Percentiles rank a stretch among this genome's conserved stretches.
phyloP scores from a whole-genome alignment of 2,329 filamentous ascomycete species.

The Colletotrichum sp. region DNA sequence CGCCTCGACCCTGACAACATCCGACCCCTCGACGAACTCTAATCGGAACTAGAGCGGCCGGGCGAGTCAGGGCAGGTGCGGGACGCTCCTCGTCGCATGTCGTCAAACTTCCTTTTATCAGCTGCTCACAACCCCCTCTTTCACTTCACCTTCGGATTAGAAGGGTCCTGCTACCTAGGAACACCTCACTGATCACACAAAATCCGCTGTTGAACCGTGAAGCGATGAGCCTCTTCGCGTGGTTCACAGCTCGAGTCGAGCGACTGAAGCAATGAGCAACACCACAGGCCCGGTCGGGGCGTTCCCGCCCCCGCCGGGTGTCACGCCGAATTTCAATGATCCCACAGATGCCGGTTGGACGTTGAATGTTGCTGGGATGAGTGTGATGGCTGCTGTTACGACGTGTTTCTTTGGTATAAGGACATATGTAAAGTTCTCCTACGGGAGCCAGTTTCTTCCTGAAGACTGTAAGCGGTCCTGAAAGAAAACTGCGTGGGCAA shows the following conservation, averaged over 20 bases:
- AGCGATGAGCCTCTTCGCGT: background rate
- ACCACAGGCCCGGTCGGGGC: conserved; percentile 12
- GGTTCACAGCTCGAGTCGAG: background rate
- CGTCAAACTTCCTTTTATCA: background rate
- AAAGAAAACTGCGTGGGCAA: background rate
- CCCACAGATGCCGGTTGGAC: conserved; percentile 19
- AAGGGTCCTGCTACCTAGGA: background rate
- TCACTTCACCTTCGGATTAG: fast-evolving
- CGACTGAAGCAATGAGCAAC: conserved; percentile 12
- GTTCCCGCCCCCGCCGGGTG: conserved; percentile 26
- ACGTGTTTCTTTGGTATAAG: conserved; percentile 20
- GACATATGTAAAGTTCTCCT: conserved; percentile 21
- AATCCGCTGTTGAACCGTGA: background rate
- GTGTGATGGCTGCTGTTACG: conserved; percentile 18
- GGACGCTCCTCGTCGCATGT: background rate
- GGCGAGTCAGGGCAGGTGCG: conserved; percentile 1
- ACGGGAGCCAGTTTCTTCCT: background rate
- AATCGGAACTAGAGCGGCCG: background rate
- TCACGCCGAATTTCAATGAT: conserved; percentile 24
- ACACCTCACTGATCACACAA: background rate
- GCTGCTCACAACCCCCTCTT: background rate
- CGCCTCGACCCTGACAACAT: background rate
- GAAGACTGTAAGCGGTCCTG: conserved; percentile 5
- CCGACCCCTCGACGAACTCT: conserved; percentile 10
- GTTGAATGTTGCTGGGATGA: conserved; percentile 17